Conservation (phyloP, 2,329 filamentous ascomycete species). For the Metarhizium rileyi region DNA sequence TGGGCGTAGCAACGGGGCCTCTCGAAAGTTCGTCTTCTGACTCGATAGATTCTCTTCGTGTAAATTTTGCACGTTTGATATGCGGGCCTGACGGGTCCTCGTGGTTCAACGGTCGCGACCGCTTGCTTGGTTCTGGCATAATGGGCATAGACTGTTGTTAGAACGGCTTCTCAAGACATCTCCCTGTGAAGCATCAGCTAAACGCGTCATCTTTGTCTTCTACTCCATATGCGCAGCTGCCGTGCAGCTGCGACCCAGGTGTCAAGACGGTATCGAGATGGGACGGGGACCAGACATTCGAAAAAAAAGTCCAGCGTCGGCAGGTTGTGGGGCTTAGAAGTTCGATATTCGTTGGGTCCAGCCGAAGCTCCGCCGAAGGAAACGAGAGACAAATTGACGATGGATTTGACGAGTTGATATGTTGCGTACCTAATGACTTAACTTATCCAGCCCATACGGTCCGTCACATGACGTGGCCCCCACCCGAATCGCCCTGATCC, state of each 20-base stretch:
- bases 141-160: constrained; percentile 12
- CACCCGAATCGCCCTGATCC: too few species aligned
- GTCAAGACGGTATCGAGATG: background rate
- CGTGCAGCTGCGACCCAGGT: background rate
- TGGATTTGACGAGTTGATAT: too few species aligned
- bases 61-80: constrained; percentile 10
- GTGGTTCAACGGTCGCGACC: constrained; percentile 1
- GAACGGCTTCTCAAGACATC: constrained; percentile 12
- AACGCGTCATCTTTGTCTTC: background rate
- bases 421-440: too few species aligned
- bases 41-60: constrained; percentile 9
- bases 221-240: background rate
- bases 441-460: too few species aligned
- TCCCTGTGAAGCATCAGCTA: constrained; percentile 2
- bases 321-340: background rate
- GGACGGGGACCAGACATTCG: background rate
- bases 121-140: background rate
- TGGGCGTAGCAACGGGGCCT: constrained; percentile 3
- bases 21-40: constrained; percentile 23
- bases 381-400: too few species aligned
- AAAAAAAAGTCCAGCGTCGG: too few species aligned
- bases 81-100: constrained; percentile 6
- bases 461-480: too few species aligned
- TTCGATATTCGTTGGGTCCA: background rate
- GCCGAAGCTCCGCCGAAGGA: too few species aligned